These are phyloP conservation scores for Podaxis sp. DNA, from an alignment of 768 basidiomycete species.

Conservation along the genomic window DNA sequence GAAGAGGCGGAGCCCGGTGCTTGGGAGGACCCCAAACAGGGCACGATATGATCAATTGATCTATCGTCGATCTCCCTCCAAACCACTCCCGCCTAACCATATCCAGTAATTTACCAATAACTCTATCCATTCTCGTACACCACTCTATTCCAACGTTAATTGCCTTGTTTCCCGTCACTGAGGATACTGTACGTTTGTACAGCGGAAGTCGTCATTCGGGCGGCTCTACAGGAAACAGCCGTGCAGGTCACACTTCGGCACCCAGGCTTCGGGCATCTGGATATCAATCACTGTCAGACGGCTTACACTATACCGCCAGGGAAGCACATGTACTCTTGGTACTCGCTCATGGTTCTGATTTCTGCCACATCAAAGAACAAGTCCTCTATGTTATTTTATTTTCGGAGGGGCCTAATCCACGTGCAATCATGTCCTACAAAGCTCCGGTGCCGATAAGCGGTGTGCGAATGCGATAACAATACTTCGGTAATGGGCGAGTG, in stretches of 20 bases:
- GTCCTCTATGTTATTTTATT: not conserved
- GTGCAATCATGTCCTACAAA: conserved; percentile 23
- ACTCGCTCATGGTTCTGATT: not conserved
- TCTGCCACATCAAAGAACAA: conserved; percentile 3
- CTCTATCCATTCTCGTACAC: conserved; percentile 1
- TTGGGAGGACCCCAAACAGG: not conserved
- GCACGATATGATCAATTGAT: not conserved
- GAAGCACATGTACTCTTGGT: not conserved
- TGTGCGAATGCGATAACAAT: conserved; percentile 57
- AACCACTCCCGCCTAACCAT: conserved; percentile 2
- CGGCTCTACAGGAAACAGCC: not conserved
- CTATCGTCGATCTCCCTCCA: conserved; percentile 9
- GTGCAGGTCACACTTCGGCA: conserved; percentile 3
- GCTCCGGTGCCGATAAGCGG: conserved; percentile 43
- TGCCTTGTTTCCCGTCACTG: not conserved
- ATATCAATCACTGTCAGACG: conserved; percentile 6
- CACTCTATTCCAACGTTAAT: not conserved
- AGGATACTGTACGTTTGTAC: not conserved
- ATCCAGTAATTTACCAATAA: conserved; percentile 8
- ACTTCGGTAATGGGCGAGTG: conserved; percentile 60
- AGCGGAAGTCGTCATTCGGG: not conserved
- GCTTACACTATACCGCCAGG: not conserved
- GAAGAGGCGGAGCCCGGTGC: conserved; percentile 3
- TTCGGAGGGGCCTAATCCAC: not conserved
- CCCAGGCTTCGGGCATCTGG: not conserved